A percentile compares a stretch with the other conserved stretches of the same genome.
Conservation (phyloP, 2,329 filamentous ascomycete genomes). For the Trichophyton rubrum region DNA sequence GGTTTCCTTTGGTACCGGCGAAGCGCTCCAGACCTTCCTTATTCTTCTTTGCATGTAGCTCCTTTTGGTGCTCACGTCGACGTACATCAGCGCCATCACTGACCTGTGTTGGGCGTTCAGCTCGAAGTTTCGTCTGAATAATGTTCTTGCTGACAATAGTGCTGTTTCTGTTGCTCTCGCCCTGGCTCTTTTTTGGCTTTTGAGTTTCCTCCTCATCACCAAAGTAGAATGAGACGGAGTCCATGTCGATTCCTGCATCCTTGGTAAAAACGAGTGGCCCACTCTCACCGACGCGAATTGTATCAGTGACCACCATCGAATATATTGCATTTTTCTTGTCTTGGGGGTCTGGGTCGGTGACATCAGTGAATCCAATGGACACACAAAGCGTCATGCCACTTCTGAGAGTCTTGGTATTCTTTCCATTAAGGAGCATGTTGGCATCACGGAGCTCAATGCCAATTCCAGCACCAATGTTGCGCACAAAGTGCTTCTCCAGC, state of each 20-base stretch:
- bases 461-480: constrained; percentile 82
- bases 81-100: constrained; percentile 83
- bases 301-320: constrained; percentile 82
- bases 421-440: constrained; percentile 72
- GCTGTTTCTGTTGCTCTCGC: constrained; percentile 67
- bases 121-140: constrained; percentile 81
- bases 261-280: constrained; percentile 75
- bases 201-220: constrained; percentile 81
- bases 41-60: constrained; percentile 76
- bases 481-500: constrained; percentile 85
- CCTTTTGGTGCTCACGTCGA: constrained; percentile 83
- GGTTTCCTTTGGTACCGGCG: constrained; percentile 67
- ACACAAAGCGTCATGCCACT: constrained; percentile 96
- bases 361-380: constrained; percentile 77
- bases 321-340: constrained; percentile 85
- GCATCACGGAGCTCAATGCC: constrained; percentile 82
- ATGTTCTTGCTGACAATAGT: constrained; percentile 92
- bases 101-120: constrained; percentile 74
- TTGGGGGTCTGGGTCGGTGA: constrained; percentile 74
- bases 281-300: constrained; percentile 65
- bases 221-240: constrained; percentile 96
- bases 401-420: constrained; percentile 70
- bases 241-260: constrained; percentile 79
- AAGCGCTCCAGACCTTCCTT: constrained; percentile 76
- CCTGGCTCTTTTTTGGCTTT: constrained; percentile 69